phyloP scores from a whole-genome alignment of 768 basidiomycete species.

The Kwoniella shandongensis region DNA sequence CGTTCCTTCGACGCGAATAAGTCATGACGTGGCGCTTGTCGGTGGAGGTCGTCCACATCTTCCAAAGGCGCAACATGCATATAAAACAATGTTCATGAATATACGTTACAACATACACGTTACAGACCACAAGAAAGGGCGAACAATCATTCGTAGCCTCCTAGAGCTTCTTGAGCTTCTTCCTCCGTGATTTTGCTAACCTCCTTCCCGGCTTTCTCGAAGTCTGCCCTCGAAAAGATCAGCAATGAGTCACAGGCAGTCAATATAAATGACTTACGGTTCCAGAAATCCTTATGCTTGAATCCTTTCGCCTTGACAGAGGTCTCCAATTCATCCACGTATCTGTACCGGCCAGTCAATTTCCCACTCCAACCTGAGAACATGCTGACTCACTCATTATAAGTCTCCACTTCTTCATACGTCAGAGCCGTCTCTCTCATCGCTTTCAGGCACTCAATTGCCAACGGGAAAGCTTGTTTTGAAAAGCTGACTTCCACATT shows the following conservation, averaged over 20 bases:
- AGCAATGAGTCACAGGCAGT: neutral
- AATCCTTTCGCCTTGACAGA: constrained; percentile 35
- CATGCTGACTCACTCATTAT: constrained; percentile 39
- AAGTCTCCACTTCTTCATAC: constrained; percentile 51
- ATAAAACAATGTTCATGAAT: neutral
- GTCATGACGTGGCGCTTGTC: constrained; percentile 21
- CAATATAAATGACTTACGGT: constrained; percentile 32
- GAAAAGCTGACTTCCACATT: constrained; percentile 72
- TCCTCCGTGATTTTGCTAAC: constrained; percentile 40
- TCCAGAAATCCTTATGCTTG: constrained; percentile 52
- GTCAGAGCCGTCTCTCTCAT: constrained; percentile 68
- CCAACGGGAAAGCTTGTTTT: constrained; percentile 64
- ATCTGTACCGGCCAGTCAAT: constrained; percentile 18
- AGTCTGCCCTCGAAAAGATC: constrained; percentile 34
- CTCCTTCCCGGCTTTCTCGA: constrained; percentile 38
- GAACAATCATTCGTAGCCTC: constrained; percentile 25
- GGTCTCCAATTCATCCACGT: constrained; percentile 35
- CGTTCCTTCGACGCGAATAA: constrained; percentile 7
- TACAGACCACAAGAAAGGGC: neutral
- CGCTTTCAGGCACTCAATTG: constrained; percentile 69
- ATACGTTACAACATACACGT: constrained; percentile 1
- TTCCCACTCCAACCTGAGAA: neutral
- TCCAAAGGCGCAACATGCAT: neutral
- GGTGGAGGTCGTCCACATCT: constrained; percentile 1
- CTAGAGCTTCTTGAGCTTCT: constrained; percentile 47